These are phyloP conservation scores for Udeniomyces megalosporus DNA, from an alignment of 768 basidiomycete genomes.

Conservation along the genomic window DNA sequence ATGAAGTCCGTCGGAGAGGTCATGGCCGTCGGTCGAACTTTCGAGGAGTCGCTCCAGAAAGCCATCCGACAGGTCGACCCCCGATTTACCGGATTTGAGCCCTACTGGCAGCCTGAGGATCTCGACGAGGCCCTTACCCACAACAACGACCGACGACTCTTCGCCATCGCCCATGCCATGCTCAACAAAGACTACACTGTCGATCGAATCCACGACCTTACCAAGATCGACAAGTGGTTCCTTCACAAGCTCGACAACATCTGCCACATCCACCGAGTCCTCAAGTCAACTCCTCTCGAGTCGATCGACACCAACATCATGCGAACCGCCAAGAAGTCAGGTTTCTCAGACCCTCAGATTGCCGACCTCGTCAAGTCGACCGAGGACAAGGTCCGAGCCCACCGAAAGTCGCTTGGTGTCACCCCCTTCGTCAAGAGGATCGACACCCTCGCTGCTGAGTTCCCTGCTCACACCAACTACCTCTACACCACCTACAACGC, in stretches of 20 bases:
- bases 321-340: slow-evolving; percentile 77
- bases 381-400: slow-evolving; percentile 63
- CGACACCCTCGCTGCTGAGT: slow-evolving; percentile 96
- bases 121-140: slow-evolving; percentile 58
- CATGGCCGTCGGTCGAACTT: slow-evolving; percentile 98
- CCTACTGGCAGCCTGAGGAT: slow-evolving; percentile 74
- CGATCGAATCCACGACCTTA: slow-evolving; percentile 75
- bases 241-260: slow-evolving; percentile 98
- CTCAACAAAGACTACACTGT: slow-evolving; percentile 81
- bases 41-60: slow-evolving; percentile 96
- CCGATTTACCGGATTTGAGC: slow-evolving; percentile 89
- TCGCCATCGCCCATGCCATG: slow-evolving; percentile 96
- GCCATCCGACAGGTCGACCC: slow-evolving; percentile 96
- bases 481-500: slow-evolving; percentile 99
- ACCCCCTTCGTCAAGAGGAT: slow-evolving; percentile 98
- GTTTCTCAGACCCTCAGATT: slow-evolving; percentile 87
- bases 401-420: slow-evolving; percentile 71
- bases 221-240: slow-evolving; percentile 99
- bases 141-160: slow-evolving; percentile 90
- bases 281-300: slow-evolving; percentile 55
- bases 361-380: slow-evolving; percentile 56
- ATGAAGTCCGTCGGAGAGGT: slow-evolving; percentile 99
- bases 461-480: slow-evolving; percentile 96
- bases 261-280: slow-evolving; percentile 61
- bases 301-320: slow-evolving; percentile 60